Percentiles rank a stretch among this genome's conserved stretches.
phyloP scores from a whole-genome alignment of 2,329 filamentous ascomycete species.

The Aspergillus pseudonomiae region DNA sequence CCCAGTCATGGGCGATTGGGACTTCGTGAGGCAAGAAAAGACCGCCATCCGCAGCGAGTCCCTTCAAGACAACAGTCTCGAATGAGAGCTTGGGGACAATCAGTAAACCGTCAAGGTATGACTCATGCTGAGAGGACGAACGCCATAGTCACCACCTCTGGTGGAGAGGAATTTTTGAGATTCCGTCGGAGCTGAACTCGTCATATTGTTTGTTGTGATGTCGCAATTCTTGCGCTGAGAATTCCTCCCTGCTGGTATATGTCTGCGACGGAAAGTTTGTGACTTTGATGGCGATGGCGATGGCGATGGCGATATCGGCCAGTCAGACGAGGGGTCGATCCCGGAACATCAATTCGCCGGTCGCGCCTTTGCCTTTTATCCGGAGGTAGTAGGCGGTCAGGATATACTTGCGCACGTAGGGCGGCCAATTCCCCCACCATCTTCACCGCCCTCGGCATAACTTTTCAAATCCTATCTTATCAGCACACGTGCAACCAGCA shows the following conservation, averaged over 20 bases:
- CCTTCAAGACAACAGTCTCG: conserved; percentile 84
- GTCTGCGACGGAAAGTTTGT: not conserved
- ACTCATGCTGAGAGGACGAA: conserved; percentile 39
- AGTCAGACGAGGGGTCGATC: not conserved
- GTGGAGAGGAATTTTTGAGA: conserved; percentile 67
- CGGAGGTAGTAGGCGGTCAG: not conserved
- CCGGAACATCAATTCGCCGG: not conserved
- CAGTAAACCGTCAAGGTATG: not conserved
- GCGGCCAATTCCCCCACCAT: not conserved
- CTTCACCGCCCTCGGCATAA: not conserved
- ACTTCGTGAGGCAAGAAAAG: conserved; percentile 70
- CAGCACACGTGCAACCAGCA: too few species aligned
- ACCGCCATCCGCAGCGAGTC: conserved; percentile 79
- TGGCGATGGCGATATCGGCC: not conserved
- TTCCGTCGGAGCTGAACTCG: conserved; percentile 15
- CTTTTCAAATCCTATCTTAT: not conserved
- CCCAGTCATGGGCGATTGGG: conserved; percentile 61
- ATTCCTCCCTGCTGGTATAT: not conserved
- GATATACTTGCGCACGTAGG: too few species aligned
- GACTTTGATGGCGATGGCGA: not conserved
- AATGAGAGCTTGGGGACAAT: conserved; percentile 65
- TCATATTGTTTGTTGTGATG: not conserved
- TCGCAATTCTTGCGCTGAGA: not conserved
- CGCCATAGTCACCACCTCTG: conserved; percentile 64
- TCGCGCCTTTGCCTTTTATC: not conserved